These are phyloP conservation scores for Lachancea nothofagi DNA, from an alignment of 805 yeast species.

Conservation along the genomic window DNA sequence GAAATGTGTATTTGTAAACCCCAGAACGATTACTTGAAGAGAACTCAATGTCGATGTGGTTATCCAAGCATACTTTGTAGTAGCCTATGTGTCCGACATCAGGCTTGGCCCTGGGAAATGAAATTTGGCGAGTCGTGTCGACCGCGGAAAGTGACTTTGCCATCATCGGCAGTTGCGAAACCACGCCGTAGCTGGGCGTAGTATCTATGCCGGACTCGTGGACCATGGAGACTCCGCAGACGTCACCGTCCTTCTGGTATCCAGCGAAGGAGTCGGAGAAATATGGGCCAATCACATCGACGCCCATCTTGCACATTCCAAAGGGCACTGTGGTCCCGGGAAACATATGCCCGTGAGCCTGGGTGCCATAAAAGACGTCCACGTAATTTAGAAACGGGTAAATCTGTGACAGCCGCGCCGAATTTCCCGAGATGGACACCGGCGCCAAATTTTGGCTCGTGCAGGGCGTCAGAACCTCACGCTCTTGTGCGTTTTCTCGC, in stretches of 20 bases:
- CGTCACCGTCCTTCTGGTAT: conserved; percentile 30
- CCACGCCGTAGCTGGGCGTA: conserved; percentile 35
- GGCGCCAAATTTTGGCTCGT: background rate
- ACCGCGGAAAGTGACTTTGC: conserved; percentile 11
- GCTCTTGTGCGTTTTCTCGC: background rate
- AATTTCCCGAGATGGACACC: background rate
- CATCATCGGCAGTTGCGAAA: conserved; percentile 30
- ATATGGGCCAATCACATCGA: conserved; percentile 26
- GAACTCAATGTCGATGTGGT: conserved; percentile 26
- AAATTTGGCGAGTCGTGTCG: conserved; percentile 14
- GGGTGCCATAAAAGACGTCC: conserved; percentile 35
- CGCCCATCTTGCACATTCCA: conserved; percentile 37
- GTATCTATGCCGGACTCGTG: conserved; percentile 40
- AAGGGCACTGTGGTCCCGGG: conserved; percentile 36
- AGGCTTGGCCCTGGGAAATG: conserved; percentile 12
- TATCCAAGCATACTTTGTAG: conserved; percentile 22
- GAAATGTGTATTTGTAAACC: conserved; percentile 26
- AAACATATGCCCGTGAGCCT: conserved; percentile 35
- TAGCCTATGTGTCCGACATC: conserved; percentile 29
- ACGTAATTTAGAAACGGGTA: conserved; percentile 17
- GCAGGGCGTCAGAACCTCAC: background rate
- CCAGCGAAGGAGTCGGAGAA: conserved; percentile 32
- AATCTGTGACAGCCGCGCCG: background rate
- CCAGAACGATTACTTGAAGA: conserved; percentile 31
- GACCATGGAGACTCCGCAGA: conserved; percentile 36